These are phyloP conservation scores for Cokeromyces recurvatus DNA, from an alignment of 371 early-diverging fungal genomes.

Conservation along the genomic window DNA sequence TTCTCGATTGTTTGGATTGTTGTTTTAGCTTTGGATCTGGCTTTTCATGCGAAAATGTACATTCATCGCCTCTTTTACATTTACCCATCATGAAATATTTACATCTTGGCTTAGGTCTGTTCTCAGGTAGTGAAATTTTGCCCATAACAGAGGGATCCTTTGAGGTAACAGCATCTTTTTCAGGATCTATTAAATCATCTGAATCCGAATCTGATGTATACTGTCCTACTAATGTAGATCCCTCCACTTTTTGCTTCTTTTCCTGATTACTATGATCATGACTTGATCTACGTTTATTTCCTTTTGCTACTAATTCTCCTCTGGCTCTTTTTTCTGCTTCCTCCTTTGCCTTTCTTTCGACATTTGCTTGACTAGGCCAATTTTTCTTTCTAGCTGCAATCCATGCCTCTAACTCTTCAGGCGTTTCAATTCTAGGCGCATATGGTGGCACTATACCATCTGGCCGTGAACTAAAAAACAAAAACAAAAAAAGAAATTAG, in stretches of 20 bases:
- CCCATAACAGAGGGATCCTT: constrained; percentile 50
- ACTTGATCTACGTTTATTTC: constrained; percentile 7
- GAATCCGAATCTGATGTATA: constrained; percentile 11
- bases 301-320: constrained; percentile 20
- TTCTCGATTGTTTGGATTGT: constrained; percentile 19
- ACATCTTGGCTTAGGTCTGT: constrained; percentile 28
- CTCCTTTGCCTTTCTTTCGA: constrained; percentile 44
- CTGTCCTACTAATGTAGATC: constrained; percentile 1
- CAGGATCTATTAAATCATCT: constrained; percentile 41
- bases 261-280: neutral
- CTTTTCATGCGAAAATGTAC: constrained; percentile 46
- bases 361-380: constrained; percentile 61
- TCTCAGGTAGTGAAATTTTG: constrained; percentile 31
- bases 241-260: constrained; percentile 6
- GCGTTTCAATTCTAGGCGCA: constrained; percentile 48
- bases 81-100: constrained; percentile 42
- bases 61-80: constrained; percentile 44
- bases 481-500: too few species aligned
- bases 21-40: constrained; percentile 17
- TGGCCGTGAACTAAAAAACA: constrained; percentile 26
- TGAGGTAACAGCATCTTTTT: constrained; percentile 47
- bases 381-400: constrained; percentile 62
- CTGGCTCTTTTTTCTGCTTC: constrained; percentile 22
- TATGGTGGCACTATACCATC: constrained; percentile 40
- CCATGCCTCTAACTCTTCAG: constrained; percentile 65